Percentiles rank a stretch among this genome's conserved stretches.
Conservation (phyloP, 2,329 filamentous ascomycete species). For the Calonectria hawksworthii region DNA sequence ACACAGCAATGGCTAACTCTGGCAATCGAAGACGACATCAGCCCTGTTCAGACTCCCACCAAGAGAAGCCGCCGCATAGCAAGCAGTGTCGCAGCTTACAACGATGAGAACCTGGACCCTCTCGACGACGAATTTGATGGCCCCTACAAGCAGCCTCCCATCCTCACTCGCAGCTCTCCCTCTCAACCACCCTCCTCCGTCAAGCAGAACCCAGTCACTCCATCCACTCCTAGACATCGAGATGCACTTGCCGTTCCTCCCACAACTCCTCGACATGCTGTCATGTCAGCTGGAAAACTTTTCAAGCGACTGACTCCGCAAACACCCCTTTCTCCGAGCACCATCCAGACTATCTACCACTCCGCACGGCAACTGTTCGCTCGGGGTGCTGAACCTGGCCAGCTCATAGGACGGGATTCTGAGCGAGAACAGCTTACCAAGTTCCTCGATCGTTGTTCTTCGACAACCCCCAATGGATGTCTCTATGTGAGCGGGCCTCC, state of each 20-base stretch:
- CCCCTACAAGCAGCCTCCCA: conserved; percentile 52
- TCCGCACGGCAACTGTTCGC: conserved; percentile 89
- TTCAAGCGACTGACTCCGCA: conserved; percentile 84
- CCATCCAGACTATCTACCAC: conserved; percentile 84
- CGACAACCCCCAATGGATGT: conserved; percentile 78
- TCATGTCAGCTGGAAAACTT: conserved; percentile 81
- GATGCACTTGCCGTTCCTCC: conserved; percentile 82
- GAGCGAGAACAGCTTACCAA: conserved; percentile 73
- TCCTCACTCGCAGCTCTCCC: conserved; percentile 45
- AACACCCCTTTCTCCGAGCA: conserved; percentile 78
- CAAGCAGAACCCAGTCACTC: conserved; percentile 71
- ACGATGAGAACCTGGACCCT: conserved; percentile 77
- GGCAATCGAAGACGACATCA: conserved; percentile 35
- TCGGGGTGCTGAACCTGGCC: conserved; percentile 80
- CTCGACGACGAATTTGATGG: conserved; percentile 49
- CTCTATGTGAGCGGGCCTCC: conserved; percentile 96
- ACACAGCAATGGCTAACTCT: conserved; percentile 33
- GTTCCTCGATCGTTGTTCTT: conserved; percentile 78
- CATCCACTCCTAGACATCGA: conserved; percentile 82
- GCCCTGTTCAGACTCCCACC: conserved; percentile 50
- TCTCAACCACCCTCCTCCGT: conserved; percentile 46
- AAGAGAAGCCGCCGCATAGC: conserved; percentile 63
- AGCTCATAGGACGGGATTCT: conserved; percentile 83
- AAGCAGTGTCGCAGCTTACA: conserved; percentile 59
- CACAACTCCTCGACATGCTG: conserved; percentile 85